Conservation (phyloP, 345 rosid species). For the Bruguiera sexangula region DNA sequence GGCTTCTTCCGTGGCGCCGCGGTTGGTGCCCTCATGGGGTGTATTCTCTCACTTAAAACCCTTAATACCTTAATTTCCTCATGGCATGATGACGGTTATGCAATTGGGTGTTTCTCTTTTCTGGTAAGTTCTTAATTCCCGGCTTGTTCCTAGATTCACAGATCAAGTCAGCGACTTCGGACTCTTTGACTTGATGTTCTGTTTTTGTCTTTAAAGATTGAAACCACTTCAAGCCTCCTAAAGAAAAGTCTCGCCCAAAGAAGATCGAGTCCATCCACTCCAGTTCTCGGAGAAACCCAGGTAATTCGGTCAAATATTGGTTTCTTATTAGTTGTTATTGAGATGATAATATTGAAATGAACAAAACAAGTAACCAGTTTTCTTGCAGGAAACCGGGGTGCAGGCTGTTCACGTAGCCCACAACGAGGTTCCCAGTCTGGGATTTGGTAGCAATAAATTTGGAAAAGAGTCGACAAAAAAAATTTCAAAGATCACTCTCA, state of each 20-base stretch:
- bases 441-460: too few species aligned
- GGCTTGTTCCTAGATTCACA: background rate
- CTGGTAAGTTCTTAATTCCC: constrained; percentile 16
- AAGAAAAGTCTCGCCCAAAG: background rate
- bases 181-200: background rate
- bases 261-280: constrained; percentile 3
- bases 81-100: constrained; percentile 15
- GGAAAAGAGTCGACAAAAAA: background rate
- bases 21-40: constrained; percentile 32
- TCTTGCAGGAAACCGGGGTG: background rate
- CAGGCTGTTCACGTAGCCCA: background rate
- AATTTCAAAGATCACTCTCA: constrained; percentile 17
- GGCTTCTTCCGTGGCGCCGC: constrained; percentile 28
- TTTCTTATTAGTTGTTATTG: background rate
- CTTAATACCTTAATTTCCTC: constrained; percentile 8
- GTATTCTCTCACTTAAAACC: constrained; percentile 16
- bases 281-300: background rate
- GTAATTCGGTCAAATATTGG: background rate
- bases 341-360: too few species aligned
- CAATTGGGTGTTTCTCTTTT: constrained; percentile 10
- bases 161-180: background rate
- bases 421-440: background rate
- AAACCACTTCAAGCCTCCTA: constrained; percentile 1
- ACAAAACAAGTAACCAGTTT: too few species aligned
- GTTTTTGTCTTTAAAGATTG: background rate